Evolutionary conservation across 331 rosid genomes (phyloP).

Genomic region (Telfairia occidentalis): DNA sequence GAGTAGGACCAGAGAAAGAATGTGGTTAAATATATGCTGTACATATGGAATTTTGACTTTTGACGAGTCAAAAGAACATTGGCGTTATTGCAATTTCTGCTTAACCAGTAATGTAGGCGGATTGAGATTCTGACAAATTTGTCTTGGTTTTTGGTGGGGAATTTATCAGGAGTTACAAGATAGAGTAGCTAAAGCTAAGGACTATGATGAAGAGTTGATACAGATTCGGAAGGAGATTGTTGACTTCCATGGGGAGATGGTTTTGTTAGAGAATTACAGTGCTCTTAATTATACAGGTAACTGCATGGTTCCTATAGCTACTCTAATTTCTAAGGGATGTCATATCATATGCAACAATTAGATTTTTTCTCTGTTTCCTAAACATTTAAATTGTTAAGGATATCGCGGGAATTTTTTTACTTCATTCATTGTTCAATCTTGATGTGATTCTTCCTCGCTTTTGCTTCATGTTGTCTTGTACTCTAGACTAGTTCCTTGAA

Average conservation of each 20-base stretch:
- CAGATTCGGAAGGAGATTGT: slow-evolving; percentile 82
- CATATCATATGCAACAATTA: neutral
- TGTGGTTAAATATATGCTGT: neutral
- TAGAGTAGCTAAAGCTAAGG: slow-evolving; percentile 64
- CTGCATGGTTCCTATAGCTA: neutral
- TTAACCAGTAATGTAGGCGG: neutral
- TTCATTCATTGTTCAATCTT: neutral
- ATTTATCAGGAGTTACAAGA: slow-evolving; percentile 72
- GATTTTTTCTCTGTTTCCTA: neutral
- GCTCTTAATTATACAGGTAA: slow-evolving; percentile 94
- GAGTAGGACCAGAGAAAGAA: neutral
- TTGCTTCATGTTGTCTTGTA: neutral
- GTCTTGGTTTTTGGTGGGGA: neutral
- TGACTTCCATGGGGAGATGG: slow-evolving; percentile 99
- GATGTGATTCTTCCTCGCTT: neutral
- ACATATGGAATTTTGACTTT: neutral
- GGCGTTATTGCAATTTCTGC: slow-evolving; percentile 1
- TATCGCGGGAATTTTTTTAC: neutral
- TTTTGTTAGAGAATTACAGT: slow-evolving; percentile 87
- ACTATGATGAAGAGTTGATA: slow-evolving; percentile 50
- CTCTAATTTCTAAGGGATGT: neutral
- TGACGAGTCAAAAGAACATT: neutral
- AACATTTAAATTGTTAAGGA: neutral
- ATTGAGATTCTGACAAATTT: neutral
- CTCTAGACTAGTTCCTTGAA: neutral